phyloP scores from a whole-genome alignment of 176 grass and related monocot species.

The Hordeum marinum region DNA sequence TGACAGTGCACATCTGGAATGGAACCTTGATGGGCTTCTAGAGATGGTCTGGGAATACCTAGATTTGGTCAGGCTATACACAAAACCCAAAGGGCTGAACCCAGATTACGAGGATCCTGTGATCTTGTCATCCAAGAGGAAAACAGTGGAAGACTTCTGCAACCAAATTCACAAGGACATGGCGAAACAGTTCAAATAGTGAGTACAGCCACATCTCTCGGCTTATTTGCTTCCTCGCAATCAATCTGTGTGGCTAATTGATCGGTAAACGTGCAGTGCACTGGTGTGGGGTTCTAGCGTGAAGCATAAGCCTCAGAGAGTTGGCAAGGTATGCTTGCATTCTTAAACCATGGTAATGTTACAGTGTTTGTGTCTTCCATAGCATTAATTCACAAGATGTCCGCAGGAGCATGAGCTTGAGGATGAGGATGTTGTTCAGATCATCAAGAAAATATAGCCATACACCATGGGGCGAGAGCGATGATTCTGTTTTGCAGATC shows the following conservation, averaged over 20 bases:
- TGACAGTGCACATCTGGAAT: conserved; percentile 80
- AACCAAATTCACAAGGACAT: conserved; percentile 93
- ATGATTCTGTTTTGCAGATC: neutral
- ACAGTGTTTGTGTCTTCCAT: neutral
- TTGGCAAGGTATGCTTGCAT: conserved; percentile 67
- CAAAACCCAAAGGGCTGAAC: conserved; percentile 91
- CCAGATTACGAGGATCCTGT: conserved; percentile 98
- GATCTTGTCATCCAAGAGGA: conserved; percentile 74
- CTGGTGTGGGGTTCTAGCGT: conserved; percentile 95
- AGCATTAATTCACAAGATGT: neutral
- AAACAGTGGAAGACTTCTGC: conserved; percentile 93
- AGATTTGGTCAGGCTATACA: conserved; percentile 91
- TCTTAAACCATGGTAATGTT: neutral
- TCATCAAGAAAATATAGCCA: conserved; percentile 86
- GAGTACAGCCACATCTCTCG: conserved; percentile 10
- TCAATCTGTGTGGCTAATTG: neutral
- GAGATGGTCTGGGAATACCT: conserved; percentile 95
- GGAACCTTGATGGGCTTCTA: conserved; percentile 88
- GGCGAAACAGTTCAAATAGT: conserved; percentile 97
- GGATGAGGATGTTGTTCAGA: conserved; percentile 96
- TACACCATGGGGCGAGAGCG: neutral
- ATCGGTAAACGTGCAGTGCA: conserved; percentile 43
- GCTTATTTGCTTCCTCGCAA: neutral
- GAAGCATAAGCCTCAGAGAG: conserved; percentile 97
- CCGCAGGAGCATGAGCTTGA: conserved; percentile 94